These are phyloP conservation scores for Sordariomycetes sp. DNA, from an alignment of 2,329 filamentous ascomycete genomes.

Conservation along the genomic window DNA sequence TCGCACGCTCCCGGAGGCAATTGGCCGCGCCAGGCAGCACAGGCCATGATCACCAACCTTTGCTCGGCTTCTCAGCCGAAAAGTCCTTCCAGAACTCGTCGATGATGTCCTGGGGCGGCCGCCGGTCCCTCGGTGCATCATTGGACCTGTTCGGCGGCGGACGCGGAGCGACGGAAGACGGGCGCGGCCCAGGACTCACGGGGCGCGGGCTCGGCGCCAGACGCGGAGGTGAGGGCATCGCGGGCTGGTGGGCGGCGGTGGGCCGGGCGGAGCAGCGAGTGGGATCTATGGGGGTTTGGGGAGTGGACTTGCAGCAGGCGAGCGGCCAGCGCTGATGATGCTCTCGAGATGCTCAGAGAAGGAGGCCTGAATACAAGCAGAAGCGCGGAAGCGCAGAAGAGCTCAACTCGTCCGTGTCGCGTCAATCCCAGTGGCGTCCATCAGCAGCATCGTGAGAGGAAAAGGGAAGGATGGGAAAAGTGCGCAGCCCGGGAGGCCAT, in stretches of 20 bases:
- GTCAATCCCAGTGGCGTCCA: too few species aligned
- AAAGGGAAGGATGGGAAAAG: too few species aligned
- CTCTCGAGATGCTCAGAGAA: too few species aligned
- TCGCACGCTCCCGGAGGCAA: not conserved
- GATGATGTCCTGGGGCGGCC: conserved; percentile 56
- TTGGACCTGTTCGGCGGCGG: conserved; percentile 17
- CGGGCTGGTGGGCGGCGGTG: not conserved
- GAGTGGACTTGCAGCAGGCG: not conserved
- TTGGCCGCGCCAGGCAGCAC: not conserved
- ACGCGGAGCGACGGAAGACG: conserved; percentile 30
- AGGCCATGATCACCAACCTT: conserved; percentile 18
- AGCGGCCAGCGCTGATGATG: too few species aligned
- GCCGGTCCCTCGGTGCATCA: conserved; percentile 33
- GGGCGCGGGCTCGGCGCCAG: not conserved
- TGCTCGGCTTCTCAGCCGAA: conserved; percentile 58
- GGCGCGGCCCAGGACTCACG: conserved; percentile 9
- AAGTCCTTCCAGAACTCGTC: conserved; percentile 68
- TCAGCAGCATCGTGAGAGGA: too few species aligned
- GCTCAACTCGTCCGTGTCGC: too few species aligned
- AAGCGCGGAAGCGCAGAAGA: too few species aligned
- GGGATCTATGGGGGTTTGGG: not conserved
- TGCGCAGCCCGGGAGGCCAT: too few species aligned
- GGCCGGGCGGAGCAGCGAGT: too few species aligned
- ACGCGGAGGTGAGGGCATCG: not conserved
- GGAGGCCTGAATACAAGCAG: too few species aligned